Conservation (phyloP, 2,329 filamentous ascomycete species). For the Erysiphe pulchra region DNA sequence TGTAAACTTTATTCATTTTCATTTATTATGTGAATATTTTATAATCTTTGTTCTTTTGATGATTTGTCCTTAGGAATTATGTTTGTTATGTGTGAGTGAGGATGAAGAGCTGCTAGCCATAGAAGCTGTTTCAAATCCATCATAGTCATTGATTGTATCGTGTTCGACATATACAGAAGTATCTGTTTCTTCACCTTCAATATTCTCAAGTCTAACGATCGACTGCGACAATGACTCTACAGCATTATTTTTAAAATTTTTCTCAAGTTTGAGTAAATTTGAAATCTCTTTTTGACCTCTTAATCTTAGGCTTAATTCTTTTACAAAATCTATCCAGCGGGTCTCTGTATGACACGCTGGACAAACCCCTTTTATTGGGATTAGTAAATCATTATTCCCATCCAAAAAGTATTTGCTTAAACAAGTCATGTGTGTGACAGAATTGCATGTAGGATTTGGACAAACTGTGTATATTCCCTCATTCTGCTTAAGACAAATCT, state of each 20-base stretch:
- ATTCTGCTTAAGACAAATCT: slow-evolving; percentile 18
- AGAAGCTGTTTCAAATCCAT: neutral
- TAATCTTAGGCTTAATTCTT: slow-evolving; percentile 50
- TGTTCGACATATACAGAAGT: neutral
- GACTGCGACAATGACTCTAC: slow-evolving; percentile 4
- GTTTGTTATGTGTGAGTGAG: too few relatives aligned
- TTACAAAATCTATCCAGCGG: slow-evolving; percentile 56
- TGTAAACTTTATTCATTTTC: too few relatives aligned
- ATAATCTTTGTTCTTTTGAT: too few relatives aligned
- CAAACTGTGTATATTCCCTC: slow-evolving; percentile 31
- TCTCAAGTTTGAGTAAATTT: slow-evolving; percentile 31
- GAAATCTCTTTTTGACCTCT: slow-evolving; percentile 45
- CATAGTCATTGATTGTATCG: neutral
- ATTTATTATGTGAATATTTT: too few relatives aligned
- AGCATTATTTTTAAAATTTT: slow-evolving; percentile 3
- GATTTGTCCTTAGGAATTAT: too few relatives aligned
- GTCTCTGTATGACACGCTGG: slow-evolving; percentile 38
- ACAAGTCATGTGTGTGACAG: slow-evolving; percentile 32
- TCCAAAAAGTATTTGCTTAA: slow-evolving; percentile 27
- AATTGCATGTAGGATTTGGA: slow-evolving; percentile 25
- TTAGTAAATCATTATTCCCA: slow-evolving; percentile 17
- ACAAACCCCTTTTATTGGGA: slow-evolving; percentile 47
- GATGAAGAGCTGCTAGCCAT: neutral
- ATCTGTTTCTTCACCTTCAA: slow-evolving; percentile 4
- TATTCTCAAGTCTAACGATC: slow-evolving; percentile 2